A percentile compares a stretch with the other conserved stretches of the same genome.
Conservation (phyloP, 306 rosid species). For the Rosa chinensis region DNA sequence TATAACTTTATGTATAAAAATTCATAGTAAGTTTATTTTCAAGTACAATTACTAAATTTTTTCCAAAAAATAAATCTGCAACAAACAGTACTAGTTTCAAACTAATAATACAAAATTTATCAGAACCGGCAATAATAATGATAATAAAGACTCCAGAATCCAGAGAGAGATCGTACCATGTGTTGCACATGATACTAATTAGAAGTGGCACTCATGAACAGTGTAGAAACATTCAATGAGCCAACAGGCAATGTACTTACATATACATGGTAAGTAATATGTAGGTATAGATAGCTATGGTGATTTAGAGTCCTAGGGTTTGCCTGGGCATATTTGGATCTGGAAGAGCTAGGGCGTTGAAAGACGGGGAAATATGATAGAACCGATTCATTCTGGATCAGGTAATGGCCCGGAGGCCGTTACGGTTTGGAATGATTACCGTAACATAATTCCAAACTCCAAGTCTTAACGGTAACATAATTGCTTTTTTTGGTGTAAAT, state of each 20-base stretch:
- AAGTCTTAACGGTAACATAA: neutral
- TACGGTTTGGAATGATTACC: conserved; percentile 14
- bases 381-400: neutral
- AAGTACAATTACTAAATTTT: too few species aligned
- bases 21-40: too few species aligned
- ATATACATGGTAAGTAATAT: neutral
- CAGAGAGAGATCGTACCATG: conserved; percentile 46
- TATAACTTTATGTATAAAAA: too few species aligned
- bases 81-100: too few species aligned
- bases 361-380: neutral
- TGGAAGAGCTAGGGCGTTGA: conserved; percentile 13
- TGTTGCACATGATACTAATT: conserved; percentile 36
- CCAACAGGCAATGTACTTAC: neutral
- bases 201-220: neutral
- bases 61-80: too few species aligned
- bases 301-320: conserved; percentile 13
- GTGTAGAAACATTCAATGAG: neutral
- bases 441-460: neutral
- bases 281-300: neutral
- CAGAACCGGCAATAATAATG: too few species aligned
- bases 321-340: conserved; percentile 45
- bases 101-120: too few species aligned
- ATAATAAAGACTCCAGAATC: neutral
- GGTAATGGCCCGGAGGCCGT: neutral
- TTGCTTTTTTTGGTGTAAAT: neutral